A percentile compares a stretch with the other conserved stretches of the same genome.
phyloP scores from a whole-genome alignment of 495 filamentous ascomycete genomes.

The Trichoderma orchidacearum region DNA sequence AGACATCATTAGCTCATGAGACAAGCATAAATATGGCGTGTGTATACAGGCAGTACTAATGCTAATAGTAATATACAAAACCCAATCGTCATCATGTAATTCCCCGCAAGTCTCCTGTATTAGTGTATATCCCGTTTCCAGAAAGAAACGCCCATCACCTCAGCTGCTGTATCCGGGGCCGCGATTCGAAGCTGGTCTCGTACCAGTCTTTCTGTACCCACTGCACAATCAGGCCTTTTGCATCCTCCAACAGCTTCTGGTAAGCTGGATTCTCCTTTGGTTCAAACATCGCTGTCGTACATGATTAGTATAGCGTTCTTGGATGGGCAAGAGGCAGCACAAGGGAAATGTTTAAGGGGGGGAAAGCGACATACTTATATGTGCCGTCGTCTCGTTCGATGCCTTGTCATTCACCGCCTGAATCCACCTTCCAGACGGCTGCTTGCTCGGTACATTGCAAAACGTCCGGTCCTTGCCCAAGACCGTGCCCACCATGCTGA shows the following conservation, averaged over 20 bases:
- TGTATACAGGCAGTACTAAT: neutral
- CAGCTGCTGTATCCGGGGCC: slow-evolving; percentile 7
- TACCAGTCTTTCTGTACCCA: slow-evolving; percentile 47
- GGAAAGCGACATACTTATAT: slow-evolving; percentile 43
- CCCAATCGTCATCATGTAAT: neutral
- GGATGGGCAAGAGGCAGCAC: neutral
- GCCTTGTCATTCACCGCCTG: slow-evolving; percentile 66
- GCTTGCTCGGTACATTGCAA: slow-evolving; percentile 55
- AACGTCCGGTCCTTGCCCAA: slow-evolving; percentile 60
- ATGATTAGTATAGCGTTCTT: neutral
- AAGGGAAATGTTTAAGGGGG: neutral
- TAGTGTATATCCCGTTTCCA: neutral
- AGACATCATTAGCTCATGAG: too few relatives aligned
- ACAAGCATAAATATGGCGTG: neutral
- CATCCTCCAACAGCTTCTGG: slow-evolving; percentile 47
- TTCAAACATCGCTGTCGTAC: slow-evolving; percentile 56
- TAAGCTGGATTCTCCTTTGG: slow-evolving; percentile 72
- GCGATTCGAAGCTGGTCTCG: slow-evolving; percentile 15
- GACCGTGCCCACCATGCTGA: slow-evolving; percentile 34
- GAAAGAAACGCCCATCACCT: neutral
- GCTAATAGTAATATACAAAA: neutral
- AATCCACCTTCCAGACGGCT: slow-evolving; percentile 40
- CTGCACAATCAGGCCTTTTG: slow-evolving; percentile 45
- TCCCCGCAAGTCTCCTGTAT: neutral
- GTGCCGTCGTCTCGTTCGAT: slow-evolving; percentile 65